Conservation (phyloP, 2,329 filamentous ascomycete species). For the Ceratocystiopsis sp. region DNA sequence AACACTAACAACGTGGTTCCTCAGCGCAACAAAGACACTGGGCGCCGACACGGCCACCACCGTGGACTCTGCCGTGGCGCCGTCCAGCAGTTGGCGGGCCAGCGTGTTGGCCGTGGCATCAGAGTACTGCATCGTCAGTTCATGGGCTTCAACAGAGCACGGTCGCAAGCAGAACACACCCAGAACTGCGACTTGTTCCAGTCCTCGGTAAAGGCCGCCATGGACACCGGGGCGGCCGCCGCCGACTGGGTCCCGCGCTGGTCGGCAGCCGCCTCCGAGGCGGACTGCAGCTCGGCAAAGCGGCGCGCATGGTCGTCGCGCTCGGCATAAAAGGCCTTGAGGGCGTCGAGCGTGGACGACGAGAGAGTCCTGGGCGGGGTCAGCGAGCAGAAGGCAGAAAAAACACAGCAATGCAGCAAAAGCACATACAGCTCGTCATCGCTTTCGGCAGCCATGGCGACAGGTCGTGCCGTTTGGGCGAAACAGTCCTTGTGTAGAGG, state of each 20-base stretch:
- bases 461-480: no score
- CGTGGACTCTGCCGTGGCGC: constrained; percentile 31
- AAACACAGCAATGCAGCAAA: background rate
- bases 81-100: constrained; percentile 48
- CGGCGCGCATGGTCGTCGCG: constrained; percentile 47
- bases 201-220: constrained; percentile 61
- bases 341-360: constrained; percentile 45
- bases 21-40: constrained; percentile 60
- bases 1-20: constrained; percentile 29
- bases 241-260: background rate
- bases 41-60: constrained; percentile 60
- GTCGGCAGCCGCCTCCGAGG: constrained; percentile 31
- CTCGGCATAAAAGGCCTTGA: constrained; percentile 59
- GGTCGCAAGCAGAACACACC: constrained; percentile 27
- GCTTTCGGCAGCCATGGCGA: constrained; percentile 15
- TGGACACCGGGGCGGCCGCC: constrained; percentile 24
- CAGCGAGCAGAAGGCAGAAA: background rate
- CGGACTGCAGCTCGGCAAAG: constrained; percentile 49
- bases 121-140: constrained; percentile 35
- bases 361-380: constrained; percentile 38
- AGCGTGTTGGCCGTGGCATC: constrained; percentile 50
- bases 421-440: constrained; percentile 32
- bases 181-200: constrained; percentile 79
- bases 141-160: background rate
- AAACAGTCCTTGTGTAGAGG: no score